A percentile compares a stretch with the other conserved stretches of the same genome.
These are phyloP conservation scores for Epichloe brachyelytri DNA, from an alignment of 2,329 filamentous ascomycete genomes.

Conservation along the genomic window DNA sequence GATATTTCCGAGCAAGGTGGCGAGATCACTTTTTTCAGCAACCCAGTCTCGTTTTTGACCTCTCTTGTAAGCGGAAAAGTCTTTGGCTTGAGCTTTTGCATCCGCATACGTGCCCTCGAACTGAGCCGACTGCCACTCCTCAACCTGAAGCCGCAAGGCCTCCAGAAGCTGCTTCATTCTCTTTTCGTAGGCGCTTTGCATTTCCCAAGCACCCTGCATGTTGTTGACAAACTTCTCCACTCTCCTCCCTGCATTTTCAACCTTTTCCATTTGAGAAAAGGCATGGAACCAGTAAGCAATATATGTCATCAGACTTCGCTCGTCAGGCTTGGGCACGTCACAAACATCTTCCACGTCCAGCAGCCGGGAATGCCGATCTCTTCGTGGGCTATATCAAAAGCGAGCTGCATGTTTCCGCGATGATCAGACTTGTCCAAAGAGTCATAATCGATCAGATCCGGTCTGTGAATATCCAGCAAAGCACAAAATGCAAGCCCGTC, in stretches of 20 bases:
- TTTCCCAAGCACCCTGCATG: slow-evolving; percentile 99
- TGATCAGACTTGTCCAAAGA: slow-evolving; percentile 88
- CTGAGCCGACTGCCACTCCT: slow-evolving; percentile 62
- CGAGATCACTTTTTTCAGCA: slow-evolving; percentile 91
- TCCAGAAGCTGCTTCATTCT: slow-evolving; percentile 74
- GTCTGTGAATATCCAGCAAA: slow-evolving; percentile 88
- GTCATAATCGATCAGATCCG: slow-evolving; percentile 95
- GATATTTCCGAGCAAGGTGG: slow-evolving; percentile 89
- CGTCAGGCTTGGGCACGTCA: slow-evolving; percentile 90
- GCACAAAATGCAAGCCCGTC: slow-evolving; percentile 95
- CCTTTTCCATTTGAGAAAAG: slow-evolving; percentile 97
- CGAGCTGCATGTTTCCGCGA: slow-evolving; percentile 92
- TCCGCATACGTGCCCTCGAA: slow-evolving; percentile 90
- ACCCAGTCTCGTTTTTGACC: slow-evolving; percentile 92
- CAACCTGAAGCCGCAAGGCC: slow-evolving; percentile 59
- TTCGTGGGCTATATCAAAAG: slow-evolving; percentile 89
- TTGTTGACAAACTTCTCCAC: slow-evolving; percentile 98
- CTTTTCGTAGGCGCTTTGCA: slow-evolving; percentile 92
- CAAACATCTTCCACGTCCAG: slow-evolving; percentile 97
- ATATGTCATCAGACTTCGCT: slow-evolving; percentile 96
- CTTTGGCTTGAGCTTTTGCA: slow-evolving; percentile 71
- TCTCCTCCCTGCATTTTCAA: slow-evolving; percentile 89
- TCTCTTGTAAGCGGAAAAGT: slow-evolving; percentile 82
- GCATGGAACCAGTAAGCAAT: slow-evolving; percentile 99
- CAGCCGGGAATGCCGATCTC: slow-evolving; percentile 92